These are phyloP conservation scores for Alopecurus myosuroides DNA, from an alignment of 176 grass and related monocot genomes.

Conservation along the genomic window DNA sequence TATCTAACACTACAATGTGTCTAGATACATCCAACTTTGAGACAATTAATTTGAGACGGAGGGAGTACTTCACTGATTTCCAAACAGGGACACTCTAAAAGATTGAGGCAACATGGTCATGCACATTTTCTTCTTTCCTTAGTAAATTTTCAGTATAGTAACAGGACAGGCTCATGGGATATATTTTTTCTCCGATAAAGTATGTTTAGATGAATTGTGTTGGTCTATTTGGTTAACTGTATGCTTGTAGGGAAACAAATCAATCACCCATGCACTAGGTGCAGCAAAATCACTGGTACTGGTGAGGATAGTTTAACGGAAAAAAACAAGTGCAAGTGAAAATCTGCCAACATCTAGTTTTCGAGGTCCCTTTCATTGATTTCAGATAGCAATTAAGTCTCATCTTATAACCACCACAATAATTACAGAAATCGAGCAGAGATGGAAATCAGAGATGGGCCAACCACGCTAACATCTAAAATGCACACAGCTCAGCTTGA, in stretches of 20 bases:
- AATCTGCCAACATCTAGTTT: neutral
- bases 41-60: too few relatives aligned
- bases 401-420: neutral
- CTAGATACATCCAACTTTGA: too few relatives aligned
- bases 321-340: neutral
- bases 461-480: neutral
- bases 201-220: neutral
- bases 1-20: too few relatives aligned
- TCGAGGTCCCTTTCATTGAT: neutral
- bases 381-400: too few relatives aligned
- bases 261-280: neutral
- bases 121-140: neutral
- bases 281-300: neutral
- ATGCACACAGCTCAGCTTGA: neutral
- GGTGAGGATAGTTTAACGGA: neutral
- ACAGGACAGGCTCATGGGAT: neutral
- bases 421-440: neutral
- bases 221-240: neutral
- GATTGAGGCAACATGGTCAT: neutral
- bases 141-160: neutral
- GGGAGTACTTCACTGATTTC: conserved; percentile 1
- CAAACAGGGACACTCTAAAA: neutral
- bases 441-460: neutral
- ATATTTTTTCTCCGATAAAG: neutral
- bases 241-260: neutral